Conservation (phyloP, 768 basidiomycete species). For the Termitomyces sp. region DNA sequence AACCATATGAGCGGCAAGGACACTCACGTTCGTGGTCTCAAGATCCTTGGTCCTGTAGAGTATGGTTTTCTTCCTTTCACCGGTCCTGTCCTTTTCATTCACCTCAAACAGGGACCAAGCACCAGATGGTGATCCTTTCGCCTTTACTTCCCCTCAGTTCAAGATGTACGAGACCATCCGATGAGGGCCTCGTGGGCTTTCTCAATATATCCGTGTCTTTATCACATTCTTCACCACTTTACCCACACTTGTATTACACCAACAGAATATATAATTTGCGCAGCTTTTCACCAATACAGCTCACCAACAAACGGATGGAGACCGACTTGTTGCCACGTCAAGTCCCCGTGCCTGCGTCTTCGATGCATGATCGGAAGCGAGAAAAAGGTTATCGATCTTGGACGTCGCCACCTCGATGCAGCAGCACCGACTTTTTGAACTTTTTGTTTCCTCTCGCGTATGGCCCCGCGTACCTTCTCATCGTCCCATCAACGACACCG, state of each 20-base stretch:
- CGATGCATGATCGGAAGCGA: no score
- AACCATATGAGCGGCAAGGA: constrained; percentile 99
- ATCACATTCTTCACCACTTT: background rate
- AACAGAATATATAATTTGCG: background rate
- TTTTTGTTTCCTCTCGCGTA: no score
- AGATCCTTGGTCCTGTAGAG: constrained; percentile 83
- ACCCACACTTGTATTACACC: background rate
- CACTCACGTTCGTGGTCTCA: constrained; percentile 91
- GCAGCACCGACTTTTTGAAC: no score
- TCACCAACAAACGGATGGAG: no score
- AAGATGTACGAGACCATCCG: constrained; percentile 79
- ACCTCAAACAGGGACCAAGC: constrained; percentile 31
- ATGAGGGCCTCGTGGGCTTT: constrained; percentile 21
- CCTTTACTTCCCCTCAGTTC: constrained; percentile 55
- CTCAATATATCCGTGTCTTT: no score
- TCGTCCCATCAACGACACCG: constrained; percentile 11
- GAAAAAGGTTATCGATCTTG: no score
- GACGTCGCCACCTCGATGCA: no score
- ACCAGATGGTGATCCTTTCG: constrained; percentile 64
- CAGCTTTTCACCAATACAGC: no score
- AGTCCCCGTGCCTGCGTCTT: no score
- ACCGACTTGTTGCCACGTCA: no score
- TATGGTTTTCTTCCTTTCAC: constrained; percentile 23
- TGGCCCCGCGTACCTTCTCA: no score
- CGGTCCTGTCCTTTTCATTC: background rate